Evolutionary conservation across 805 yeast genomes (phyloP).

Genomic region (Candida sanyiensis): DNA sequence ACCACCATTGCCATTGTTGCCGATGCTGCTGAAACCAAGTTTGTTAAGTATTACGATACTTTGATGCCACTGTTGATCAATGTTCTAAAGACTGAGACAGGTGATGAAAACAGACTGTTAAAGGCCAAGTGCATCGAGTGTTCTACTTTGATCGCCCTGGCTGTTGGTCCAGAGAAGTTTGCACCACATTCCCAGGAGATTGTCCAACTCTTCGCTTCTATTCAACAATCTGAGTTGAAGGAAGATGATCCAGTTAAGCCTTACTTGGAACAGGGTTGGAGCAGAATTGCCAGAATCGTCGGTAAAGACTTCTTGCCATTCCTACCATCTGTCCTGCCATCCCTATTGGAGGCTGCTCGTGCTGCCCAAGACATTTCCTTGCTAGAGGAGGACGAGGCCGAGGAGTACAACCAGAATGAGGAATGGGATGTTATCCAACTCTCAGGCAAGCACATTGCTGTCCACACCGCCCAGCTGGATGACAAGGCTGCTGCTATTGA

Average conservation of each 20-base stretch:
- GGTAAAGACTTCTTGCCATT: constrained; percentile 84
- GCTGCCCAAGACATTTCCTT: constrained; percentile 85
- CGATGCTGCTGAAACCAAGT: constrained; percentile 87
- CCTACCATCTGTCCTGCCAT: constrained; percentile 80
- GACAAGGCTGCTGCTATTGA: constrained; percentile 94
- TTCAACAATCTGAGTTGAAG: constrained; percentile 54
- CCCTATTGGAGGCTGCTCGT: constrained; percentile 79
- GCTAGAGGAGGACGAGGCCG: constrained; percentile 85
- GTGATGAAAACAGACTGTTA: constrained; percentile 68
- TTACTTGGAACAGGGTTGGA: constrained; percentile 93
- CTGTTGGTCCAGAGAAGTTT: constrained; percentile 91
- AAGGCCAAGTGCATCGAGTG: constrained; percentile 96
- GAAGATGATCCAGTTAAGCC: constrained; percentile 84
- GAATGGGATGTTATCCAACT: constrained; percentile 94
- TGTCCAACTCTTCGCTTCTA: constrained; percentile 60
- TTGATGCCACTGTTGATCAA: constrained; percentile 83
- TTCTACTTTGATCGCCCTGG: constrained; percentile 86
- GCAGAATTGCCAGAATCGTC: constrained; percentile 79
- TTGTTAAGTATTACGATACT: constrained; percentile 87
- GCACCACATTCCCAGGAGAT: constrained; percentile 67
- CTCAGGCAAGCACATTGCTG: constrained; percentile 89
- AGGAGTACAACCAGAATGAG: constrained; percentile 73
- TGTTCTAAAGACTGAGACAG: constrained; percentile 74
- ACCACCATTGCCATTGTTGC: constrained; percentile 97
- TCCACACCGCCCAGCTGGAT: constrained; percentile 89